Base-by-base conservation (phyloP, 371 early-diverging fungal genomes). In the Batkoa obscura region DNA sequence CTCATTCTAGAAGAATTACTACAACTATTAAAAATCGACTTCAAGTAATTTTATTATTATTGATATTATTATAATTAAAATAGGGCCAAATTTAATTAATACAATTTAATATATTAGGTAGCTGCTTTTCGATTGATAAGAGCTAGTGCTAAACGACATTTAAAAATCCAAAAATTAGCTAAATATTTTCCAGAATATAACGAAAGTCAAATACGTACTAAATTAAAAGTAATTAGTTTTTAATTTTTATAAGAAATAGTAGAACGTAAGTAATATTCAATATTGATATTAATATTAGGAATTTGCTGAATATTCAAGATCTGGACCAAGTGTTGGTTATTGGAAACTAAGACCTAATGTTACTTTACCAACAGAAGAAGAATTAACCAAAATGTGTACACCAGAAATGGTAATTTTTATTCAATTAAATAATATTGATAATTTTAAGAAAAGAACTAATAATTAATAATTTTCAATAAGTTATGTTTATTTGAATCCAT, bases 401-500 rank as follows among this genome's bases (percentile, higher is more conserved):
- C 99, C 99, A 6, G 99, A 99, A 66, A 91, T 89, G 83, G 80
- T 71, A 54, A 55, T 35, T 23, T 49, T 15, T n/a, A 15, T n/a
- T n/a, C n/a, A n/a, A n/a, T n/a, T n/a, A n/a, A n/a, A n/a, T n/a
- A n/a, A n/a, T n/a, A n/a, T n/a, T n/a, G n/a, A n/a, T n/a, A n/a
- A n/a, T n/a, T n/a, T n/a, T n/a, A n/a, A n/a, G n/a, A n/a, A n/a
- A n/a, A n/a, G n/a, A n/a, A n/a, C n/a, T n/a, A n/a, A n/a, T n/a
- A n/a, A n/a, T n/a, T n/a, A n/a, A n/a, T n/a, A n/a, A n/a, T n/a
- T n/a, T n/a, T n/a, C n/a, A 17, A 34, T 37, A 56, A 74, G 71
- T 76, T 98, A 30, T 98, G 99, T 68, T 69, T 94, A 54, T 89
- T 88, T 61, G 95, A 99, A 67, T 90, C 91, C 64, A 98, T 94